These are phyloP conservation scores for Stellera chamaejasme DNA, from an alignment of 345 rosid genomes.

Conservation along the genomic window DNA sequence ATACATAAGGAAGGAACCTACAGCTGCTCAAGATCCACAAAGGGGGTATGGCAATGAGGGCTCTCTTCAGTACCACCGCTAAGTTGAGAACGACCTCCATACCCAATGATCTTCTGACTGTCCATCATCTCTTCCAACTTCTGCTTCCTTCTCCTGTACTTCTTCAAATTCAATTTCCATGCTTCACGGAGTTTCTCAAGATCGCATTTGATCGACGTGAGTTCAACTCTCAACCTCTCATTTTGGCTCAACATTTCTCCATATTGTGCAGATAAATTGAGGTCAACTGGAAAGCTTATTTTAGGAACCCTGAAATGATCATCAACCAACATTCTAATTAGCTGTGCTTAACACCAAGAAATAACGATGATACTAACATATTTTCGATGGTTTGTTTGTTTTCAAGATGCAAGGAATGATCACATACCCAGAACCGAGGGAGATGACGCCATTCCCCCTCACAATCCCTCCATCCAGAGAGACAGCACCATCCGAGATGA, in stretches of 20 bases:
- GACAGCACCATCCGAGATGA: conserved; percentile 31
- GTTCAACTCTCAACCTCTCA: conserved; percentile 2
- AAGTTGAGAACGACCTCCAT: too few species aligned
- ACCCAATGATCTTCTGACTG: too few species aligned
- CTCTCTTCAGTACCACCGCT: too few species aligned
- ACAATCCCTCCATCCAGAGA: conserved; percentile 59
- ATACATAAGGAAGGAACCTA: too few species aligned
- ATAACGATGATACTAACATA: too few species aligned
- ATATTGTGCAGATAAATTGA: not conserved
- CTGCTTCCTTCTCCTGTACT: not conserved
- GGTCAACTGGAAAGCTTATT: conserved; percentile 32
- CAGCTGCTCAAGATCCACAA: too few species aligned
- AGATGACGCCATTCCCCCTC: conserved; percentile 31
- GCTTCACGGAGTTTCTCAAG: not conserved
- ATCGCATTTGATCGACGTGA: not conserved
- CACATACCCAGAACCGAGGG: conserved; percentile 36
- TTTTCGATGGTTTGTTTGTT: too few species aligned
- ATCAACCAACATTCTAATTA: not conserved
- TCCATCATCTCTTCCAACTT: not conserved
- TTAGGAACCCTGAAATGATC: conserved; percentile 23
- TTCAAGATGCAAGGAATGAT: not conserved
- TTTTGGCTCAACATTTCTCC: not conserved
- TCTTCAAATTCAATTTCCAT: conserved; percentile 6
- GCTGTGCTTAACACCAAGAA: too few species aligned
- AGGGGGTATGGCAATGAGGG: too few species aligned